A percentile compares a stretch with the other conserved stretches of the same genome.
Conservation (phyloP, 768 basidiomycete genomes). For the Lactarius pseudohatsudake region DNA sequence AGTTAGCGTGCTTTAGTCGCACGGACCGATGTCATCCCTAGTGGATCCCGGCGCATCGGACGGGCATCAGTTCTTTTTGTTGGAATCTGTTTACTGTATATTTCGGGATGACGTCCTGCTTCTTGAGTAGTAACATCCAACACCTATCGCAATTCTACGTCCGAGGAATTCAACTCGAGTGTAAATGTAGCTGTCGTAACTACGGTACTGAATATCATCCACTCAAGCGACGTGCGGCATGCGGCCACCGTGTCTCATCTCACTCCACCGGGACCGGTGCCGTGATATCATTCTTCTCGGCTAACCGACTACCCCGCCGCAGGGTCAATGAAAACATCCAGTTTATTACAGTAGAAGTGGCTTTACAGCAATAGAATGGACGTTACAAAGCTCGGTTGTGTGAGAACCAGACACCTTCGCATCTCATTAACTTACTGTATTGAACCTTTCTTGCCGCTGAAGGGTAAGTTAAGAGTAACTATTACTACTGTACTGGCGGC, state of each 20-base stretch:
- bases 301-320: not conserved
- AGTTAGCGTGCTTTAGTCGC: not conserved
- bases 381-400: not conserved
- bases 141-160: not conserved
- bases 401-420: not conserved
- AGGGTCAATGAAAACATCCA: not conserved
- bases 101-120: too few species aligned
- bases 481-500: not conserved
- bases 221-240: not conserved
- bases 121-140: not conserved
- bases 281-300: not conserved
- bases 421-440: not conserved
- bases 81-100: not conserved
- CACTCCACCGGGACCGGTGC: not conserved
- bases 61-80: not conserved
- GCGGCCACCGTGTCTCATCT: constrained; percentile 1
- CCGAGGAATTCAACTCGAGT: not conserved
- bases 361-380: not conserved
- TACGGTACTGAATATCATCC: not conserved
- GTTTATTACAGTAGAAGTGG: not conserved
- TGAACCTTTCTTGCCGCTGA: not conserved
- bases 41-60: not conserved
- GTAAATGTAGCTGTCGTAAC: not conserved
- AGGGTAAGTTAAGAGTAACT: not conserved
- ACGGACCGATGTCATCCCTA: not conserved